Evolutionary conservation across 371 early-diverging fungal species (phyloP), one percentile per base, ranked within the genome.

Genomic region (Syncephalastrum monosporum): DNA sequence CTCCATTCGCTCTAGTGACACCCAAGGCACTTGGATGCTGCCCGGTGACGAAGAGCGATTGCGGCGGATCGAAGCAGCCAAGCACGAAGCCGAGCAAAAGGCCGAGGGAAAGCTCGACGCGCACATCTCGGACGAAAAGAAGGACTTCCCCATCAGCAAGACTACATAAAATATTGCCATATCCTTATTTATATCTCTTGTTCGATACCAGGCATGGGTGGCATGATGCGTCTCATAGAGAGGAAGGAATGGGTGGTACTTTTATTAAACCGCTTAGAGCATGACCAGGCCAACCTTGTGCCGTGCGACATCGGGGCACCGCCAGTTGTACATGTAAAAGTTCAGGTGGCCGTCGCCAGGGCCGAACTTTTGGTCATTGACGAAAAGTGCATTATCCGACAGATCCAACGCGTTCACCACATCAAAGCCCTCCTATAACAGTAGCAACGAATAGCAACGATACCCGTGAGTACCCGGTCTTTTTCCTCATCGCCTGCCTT

Each of bases 281-380:
- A 92, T 92, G 38, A 96, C 93, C 60, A 96, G 68, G 38, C 93
- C 96, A 52, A 96, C 75, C 69, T 95, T 86, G 38, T 78, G 67
- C 27, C 79, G 65, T 16, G 71, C 70, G 16, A 96, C 67, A 38
- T 80, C 81, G 54, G 84, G 83, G 52, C 91, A 89, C 60, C 82
- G 77, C 87, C 93, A 98, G 78, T 98, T 98, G 79, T 92, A 98
- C 62, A 97, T 68, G 68, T 98, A 98, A 68, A 90, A 98, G 72
- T 96, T 89, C 56, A 98, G 77, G 60, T 79, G 75, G 4, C 99
- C 99, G 64, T 97, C 96, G 43, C 99, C 99, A 24, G 83, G 81
- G 29, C 91, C 93, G 70, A 98, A 98, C 69, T 90, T 90, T 52
- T 94, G 87, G 21, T 91, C 88, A 0, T 89, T 82, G 1, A 91